Evolutionary conservation across 805 yeast genomes (phyloP), one percentile per base, ranked within the genome.

Genomic region (Ogataea nonfermentans): DNA sequence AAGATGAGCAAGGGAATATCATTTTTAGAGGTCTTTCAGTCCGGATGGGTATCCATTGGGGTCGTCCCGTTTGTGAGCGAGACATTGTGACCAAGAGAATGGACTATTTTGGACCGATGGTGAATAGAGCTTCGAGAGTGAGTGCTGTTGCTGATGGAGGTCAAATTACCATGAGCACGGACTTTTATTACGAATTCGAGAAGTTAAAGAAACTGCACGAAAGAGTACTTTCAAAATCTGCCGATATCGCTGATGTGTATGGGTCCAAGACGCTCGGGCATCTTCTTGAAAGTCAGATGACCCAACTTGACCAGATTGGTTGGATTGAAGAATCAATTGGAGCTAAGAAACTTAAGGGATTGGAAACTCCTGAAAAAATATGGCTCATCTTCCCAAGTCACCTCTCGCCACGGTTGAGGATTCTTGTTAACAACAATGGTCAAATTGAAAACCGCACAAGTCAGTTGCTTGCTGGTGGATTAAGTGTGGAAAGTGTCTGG

Each of bases 61-160:
- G 99, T 47, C 73, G 84, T 1, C 98, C 99, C 0, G 97, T 91
- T 29, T 87, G 95, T 55, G 99, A 93, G 61, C 76, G 84, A 6
- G 99, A 93, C 67, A 83, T 91, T 44, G 90, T 90, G 38, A 93
- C 99, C 0, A 79, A 89, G 51, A 79, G 99, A 68, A 93, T 93
- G 99, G 99, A 93, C 65, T 93, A 93, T 63, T 84, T 93, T 53
- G 99, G 99, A 0, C 99, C 99, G 0, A 90, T 93, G 89, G 99
- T 93, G 23, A 93, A 93, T 56, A 74, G 96, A 36, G 87, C 99
- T 1, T 82, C 98, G 1, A 74, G 99, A 54, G 91, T 93, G 17
- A 82, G 90, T 57, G 85, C 95, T 6, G 84, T 87, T 35, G 99
- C 99, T 0, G 96, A 88, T 62, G 99, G 99, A 44, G 99, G 99